Percentiles rank a stretch among this genome's conserved stretches.
Conservation (phyloP, 1,284 basidiomycete genomes). For the Heterobasidion annosum region DNA sequence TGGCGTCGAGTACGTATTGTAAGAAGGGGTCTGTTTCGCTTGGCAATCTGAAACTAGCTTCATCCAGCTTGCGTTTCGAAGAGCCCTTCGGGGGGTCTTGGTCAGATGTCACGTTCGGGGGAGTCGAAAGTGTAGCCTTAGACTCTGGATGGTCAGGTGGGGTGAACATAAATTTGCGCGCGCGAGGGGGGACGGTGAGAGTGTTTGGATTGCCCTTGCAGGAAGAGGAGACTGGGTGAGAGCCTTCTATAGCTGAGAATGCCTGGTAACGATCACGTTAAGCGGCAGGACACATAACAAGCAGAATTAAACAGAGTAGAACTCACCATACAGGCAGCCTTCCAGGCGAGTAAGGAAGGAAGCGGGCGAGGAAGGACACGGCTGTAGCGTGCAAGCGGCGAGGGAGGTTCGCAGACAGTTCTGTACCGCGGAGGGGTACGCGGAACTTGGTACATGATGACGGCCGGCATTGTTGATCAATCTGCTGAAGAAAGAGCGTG, state of each 20-base stretch:
- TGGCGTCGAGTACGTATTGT: background rate
- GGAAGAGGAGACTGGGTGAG: background rate
- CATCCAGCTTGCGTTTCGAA: slow-evolving; percentile 1
- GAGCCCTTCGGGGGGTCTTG: background rate
- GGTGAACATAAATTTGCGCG: too few species aligned
- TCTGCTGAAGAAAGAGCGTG: too few species aligned
- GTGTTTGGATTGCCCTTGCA: background rate
- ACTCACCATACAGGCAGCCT: background rate
- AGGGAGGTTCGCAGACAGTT: background rate
- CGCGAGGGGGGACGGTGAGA: background rate
- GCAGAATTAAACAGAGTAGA: background rate
- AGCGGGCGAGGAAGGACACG: background rate
- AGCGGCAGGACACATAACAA: background rate
- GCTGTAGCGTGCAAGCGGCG: slow-evolving; percentile 4
- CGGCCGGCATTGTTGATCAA: background rate
- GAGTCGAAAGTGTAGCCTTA: too few species aligned
- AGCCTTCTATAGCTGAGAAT: background rate
- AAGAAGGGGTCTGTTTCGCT: background rate
- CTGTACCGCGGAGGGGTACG: slow-evolving; percentile 1
- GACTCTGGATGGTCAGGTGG: too few species aligned
- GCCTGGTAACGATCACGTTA: background rate
- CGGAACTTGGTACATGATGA: background rate
- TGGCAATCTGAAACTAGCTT: background rate
- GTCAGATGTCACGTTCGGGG: background rate
- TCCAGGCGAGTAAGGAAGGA: slow-evolving; percentile 2